Evolutionary conservation across 2,329 filamentous ascomycete species (phyloP), one percentile per base, ranked within the genome.

Genomic region (Penicillium sp.): DNA sequence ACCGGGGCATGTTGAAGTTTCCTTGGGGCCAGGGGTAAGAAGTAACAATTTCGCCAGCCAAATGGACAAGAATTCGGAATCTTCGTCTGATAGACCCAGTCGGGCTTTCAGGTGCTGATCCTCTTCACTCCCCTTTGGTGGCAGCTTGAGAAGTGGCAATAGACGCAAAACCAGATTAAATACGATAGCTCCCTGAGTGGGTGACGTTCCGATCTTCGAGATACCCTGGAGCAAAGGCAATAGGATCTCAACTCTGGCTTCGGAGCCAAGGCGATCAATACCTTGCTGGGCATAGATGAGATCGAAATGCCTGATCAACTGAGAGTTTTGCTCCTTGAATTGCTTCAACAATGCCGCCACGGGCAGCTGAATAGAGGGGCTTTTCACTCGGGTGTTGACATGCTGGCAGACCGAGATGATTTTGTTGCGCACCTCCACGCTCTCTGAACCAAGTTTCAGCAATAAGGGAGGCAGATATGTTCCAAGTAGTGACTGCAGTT

Each of bases 201-300:
- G 71, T 32, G 81, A 80, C 61, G 82, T 82, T 40, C 78, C 78
- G 45, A 81, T 79, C 63, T 86, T 83, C 22, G 79, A 78, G 35
- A 95, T 87, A 10, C 87, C 88, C 61, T 82, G 79, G 16, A 92
- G 76, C 10, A 92, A 74, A 3, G 84, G 81, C 2, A 90, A 86
- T n/a, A 97, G 74, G 5, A 96, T 77, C 11, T 86, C 84, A 35
- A 88, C 82, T 63, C 90, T 84, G 40, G 93, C 88, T 51, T 76
- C 72, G 11, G 81, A 72, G 2, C 81, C 78, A 20, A 89, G 73
- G 48, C 87, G 80, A 50, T 82, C 81, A 43, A 90, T 79, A 38
- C 93, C 94, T 69, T 96, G 90, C 68, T 95, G 90, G 37, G 97
- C 89, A 70, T 96, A 96, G 18, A 89, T 81, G 39, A 97, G 78